Evolutionary conservation across 805 yeast species (phyloP), one percentile per base, ranked within the genome.

Genomic region (Metschnikowia kunwiensis): DNA sequence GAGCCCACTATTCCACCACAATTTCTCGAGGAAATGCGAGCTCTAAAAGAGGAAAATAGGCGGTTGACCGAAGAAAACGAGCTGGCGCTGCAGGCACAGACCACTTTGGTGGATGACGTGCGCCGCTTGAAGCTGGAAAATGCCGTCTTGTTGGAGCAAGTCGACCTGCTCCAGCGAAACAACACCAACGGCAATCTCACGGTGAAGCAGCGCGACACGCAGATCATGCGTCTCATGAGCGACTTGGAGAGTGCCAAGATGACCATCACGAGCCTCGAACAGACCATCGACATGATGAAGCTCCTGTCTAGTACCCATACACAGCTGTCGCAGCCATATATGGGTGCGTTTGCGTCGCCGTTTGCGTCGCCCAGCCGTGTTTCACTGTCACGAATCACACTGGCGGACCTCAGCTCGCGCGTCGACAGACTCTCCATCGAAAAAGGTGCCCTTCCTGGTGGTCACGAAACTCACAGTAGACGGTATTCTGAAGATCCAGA

Each of bases 201-300:
- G 36, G 54, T 76, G 16, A 82, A 82, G 54, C 79, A 85, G 21
- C 79, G 77, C 45, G 93, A 85, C 32, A 77, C 86, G 0, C 87
- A 81, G 53, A 57, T 85, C 7, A 65, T 72, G 27, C 62, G 93
- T 28, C 60, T 78, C 16, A 73, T 65, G 27, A 72, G 78, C 30
- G 93, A 86, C 50, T 56, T 80, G 31, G 87, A 81, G 29, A 71
- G 67, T 28, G 67, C 80, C 4, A 74, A 72, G 34, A 55, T 70
- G n/a, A 72, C 71, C 46, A 68, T 76, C 9, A 53, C 68, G 21
- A 78, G 77, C 40, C 56, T 82, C 39, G 82, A 78, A 50, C 72
- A 69, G 40, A 75, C 44, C 31, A 61, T 50, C 21, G 59, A 55
- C 34, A 46, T 62, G 50, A 46, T 50, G 50, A 49, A 50, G 24